These are phyloP conservation scores for Panellus pusillus DNA, from an alignment of 768 basidiomycete species.

Conservation along the genomic window DNA sequence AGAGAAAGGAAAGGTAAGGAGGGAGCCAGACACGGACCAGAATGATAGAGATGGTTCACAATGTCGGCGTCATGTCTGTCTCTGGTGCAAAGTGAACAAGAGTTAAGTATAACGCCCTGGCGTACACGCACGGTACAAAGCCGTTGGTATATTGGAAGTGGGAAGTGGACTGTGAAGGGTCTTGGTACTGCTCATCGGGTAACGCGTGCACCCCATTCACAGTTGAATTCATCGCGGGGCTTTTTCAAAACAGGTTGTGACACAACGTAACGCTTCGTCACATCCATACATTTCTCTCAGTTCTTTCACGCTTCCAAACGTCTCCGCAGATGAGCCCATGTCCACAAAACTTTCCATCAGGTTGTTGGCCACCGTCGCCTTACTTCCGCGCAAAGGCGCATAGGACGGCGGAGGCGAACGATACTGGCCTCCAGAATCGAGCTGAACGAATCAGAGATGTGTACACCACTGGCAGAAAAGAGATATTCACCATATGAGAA, in stretches of 20 bases:
- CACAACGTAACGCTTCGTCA: neutral
- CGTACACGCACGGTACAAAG: conserved; percentile 27
- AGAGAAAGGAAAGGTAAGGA: too few relatives aligned
- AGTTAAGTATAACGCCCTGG: neutral
- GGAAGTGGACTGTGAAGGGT: conserved; percentile 31
- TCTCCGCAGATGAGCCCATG: conserved; percentile 38
- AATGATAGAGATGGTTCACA: conserved; percentile 73
- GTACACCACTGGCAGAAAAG: conserved; percentile 2
- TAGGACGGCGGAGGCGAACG: conserved; percentile 49
- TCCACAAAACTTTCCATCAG: conserved; percentile 59
- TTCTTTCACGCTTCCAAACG: conserved; percentile 44
- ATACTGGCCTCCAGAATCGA: conserved; percentile 30
- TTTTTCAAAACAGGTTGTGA: too few relatives aligned
- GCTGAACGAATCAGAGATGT: neutral
- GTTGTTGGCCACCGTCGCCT: conserved; percentile 46
- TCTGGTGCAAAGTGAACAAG: conserved; percentile 28
- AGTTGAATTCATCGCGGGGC: too few relatives aligned
- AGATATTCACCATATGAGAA: conserved; percentile 65
- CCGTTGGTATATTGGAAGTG: conserved; percentile 55
- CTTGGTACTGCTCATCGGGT: too few relatives aligned
- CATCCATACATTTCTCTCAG: conserved; percentile 17
- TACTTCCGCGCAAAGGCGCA: conserved; percentile 46
- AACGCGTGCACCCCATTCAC: too few relatives aligned
- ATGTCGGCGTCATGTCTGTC: conserved; percentile 76
- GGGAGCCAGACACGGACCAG: conserved; percentile 31